Base-by-base conservation (phyloP, 306 rosid genomes). In the Urtica urens region DNA sequence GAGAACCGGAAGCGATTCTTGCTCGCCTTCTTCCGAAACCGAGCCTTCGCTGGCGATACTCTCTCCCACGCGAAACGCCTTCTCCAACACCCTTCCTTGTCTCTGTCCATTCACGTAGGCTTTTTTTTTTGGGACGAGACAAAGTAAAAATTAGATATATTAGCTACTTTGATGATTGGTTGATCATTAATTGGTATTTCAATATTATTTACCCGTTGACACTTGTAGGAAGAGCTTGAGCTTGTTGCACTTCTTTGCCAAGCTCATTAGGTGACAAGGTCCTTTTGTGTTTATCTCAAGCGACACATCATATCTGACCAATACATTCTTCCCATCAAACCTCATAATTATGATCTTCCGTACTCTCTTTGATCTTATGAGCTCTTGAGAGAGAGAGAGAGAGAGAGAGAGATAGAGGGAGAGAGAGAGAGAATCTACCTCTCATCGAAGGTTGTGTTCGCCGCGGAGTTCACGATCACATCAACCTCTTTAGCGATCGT, bases 71-170 rank as follows among this genome's bases (percentile, higher is more conserved):
- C 65, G 38, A 65, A 90, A 90, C 47, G 87, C 81, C 59, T 67
- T 84, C 59, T 90, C 99, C 79, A 79, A 73, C 40, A 90, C 65
- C 58, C 70, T 75, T 42, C 95, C 99, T 64, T 85, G 94, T 66
- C 95, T 90, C 79, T 79, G 81, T 63, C 99, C 99, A 77, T 90
- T 90, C 38, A 79, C 99, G 67, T 85, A 90, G 49, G 95, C 99
- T 90, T 60, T 43, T 53, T 40, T 38, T n/a, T n/a, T n/a, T n/a
- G n/a, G n/a, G n/a, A n/a, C n/a, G n/a, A n/a, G n/a, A n/a, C n/a
- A n/a, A n/a, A n/a, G n/a, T n/a, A n/a, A n/a, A n/a, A n/a, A n/a
- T n/a, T n/a, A n/a, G n/a, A n/a, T n/a, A n/a, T n/a, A n/a, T n/a
- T n/a, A n/a, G n/a, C n/a, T n/a, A n/a, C n/a, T n/a, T n/a, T n/a